Percentiles rank a stretch among this genome's conserved stretches.
phyloP scores from a whole-genome alignment of 352 stramenopile genomes.

The Stramenopiles sp. region DNA sequence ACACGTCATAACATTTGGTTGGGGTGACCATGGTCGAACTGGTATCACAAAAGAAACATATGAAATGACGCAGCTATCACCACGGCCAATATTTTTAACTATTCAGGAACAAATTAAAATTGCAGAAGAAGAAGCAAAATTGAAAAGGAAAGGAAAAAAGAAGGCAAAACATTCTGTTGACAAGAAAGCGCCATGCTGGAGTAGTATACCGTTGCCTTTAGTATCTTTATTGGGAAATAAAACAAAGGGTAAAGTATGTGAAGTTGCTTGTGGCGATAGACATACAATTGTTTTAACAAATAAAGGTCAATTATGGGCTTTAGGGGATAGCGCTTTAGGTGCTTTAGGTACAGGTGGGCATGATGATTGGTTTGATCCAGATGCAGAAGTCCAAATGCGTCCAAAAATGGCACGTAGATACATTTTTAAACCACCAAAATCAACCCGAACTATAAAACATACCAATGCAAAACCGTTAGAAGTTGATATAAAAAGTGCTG shows the following conservation, averaged over 20 bases:
- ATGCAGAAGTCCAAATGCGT: not conserved
- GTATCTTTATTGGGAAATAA: not conserved
- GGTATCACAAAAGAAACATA: slow-evolving; percentile 3
- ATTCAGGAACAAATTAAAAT: slow-evolving; percentile 1
- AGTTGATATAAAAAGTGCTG: not conserved
- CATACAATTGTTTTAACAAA: slow-evolving; percentile 2
- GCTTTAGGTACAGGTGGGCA: not conserved
- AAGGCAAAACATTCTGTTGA: not conserved
- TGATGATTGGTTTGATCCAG: not conserved
- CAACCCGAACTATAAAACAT: slow-evolving; percentile 4
- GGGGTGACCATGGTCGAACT: not conserved
- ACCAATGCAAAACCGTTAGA: not conserved
- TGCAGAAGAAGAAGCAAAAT: not conserved
- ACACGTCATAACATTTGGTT: slow-evolving; percentile 7
- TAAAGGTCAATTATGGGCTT: slow-evolving; percentile 1
- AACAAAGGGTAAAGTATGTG: slow-evolving; percentile 5
- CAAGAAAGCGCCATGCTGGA: not conserved
- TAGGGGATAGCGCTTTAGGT: not conserved
- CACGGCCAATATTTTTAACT: not conserved
- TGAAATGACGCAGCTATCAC: not conserved
- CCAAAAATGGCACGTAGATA: not conserved
- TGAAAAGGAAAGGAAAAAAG: not conserved
- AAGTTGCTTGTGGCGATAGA: slow-evolving; percentile 1
- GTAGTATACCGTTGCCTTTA: not conserved
- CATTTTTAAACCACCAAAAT: slow-evolving; percentile 6